Base-by-base conservation (phyloP, 805 yeast species). In the Pichia nakasei region DNA sequence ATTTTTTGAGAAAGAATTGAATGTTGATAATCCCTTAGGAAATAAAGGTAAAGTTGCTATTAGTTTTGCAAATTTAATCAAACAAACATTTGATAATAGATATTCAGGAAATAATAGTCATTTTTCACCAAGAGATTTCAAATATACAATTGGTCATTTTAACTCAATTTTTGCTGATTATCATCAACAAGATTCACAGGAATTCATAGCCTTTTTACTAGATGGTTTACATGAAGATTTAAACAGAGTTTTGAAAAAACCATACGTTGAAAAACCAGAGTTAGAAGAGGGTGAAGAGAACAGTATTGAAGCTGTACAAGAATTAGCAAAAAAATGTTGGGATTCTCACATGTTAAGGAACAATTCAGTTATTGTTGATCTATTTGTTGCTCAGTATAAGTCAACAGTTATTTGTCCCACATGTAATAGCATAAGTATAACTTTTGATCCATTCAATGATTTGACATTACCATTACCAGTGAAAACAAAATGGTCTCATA, bases 401-500 rank as follows among this genome's bases (percentile, higher is more conserved):
- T 87, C 96, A 2, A 88, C 96, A 0, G 68, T 93, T 43, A 72
- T 82, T 12, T 91, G 98, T 58, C 97, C 97, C 0, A 79, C 65
- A 9, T 93, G 98, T 63, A 59, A 71, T 18, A 82, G 82, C 52
- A 75, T 85, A 8, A 82, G 94, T 22, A 73, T 91, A 22, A 89
- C 97, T 0, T 93, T 89, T 64, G 98, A 91, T 60, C 97, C 98
- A 0, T 91, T 79, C 57, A 86, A 80, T 64, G 96, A 88, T 57
- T 65, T 91, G 50, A 88, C 98, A 0, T 65, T 91, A 37, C 97
- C 97, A 0, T 67, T 91, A 21, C 97, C 97, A 0, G 76, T 82
- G 2, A 75, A 76, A 38, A 75, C 79, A 40, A 68, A 73, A 39
- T 89, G 97, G 96, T 64, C 67, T 27, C 81, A 79, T 35, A 72